A percentile compares a stretch with the other conserved stretches of the same genome.
phyloP scores from a whole-genome alignment of 2,329 filamentous ascomycete genomes.

The Neurospora sp. region DNA sequence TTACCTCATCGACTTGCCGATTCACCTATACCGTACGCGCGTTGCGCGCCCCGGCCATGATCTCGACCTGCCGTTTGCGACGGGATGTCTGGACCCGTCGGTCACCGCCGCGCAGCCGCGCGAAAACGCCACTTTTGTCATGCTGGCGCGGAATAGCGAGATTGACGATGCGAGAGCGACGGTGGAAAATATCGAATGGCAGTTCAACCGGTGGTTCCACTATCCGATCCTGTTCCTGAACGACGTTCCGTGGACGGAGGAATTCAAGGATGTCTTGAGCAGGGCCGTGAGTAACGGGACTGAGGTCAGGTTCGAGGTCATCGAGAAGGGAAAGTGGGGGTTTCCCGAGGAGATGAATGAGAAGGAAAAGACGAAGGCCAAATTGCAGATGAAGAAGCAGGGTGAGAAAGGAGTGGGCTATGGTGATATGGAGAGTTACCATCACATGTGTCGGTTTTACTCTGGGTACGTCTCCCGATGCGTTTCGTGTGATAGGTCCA shows the following conservation, averaged over 20 bases:
- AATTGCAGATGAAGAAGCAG: slow-evolving; percentile 15
- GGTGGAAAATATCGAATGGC: slow-evolving; percentile 30
- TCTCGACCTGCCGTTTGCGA: slow-evolving; percentile 30
- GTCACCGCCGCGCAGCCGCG: slow-evolving; percentile 23
- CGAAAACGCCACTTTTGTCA: slow-evolving; percentile 35
- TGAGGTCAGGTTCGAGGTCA: slow-evolving; percentile 31
- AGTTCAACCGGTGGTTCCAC: slow-evolving; percentile 37
- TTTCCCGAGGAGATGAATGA: slow-evolving; percentile 24
- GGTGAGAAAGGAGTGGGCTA: slow-evolving; percentile 24
- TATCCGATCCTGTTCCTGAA: slow-evolving; percentile 39
- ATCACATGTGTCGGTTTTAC: slow-evolving; percentile 29
- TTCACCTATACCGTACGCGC: slow-evolving; percentile 26
- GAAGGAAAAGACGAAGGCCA: slow-evolving; percentile 7
- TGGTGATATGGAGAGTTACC: slow-evolving; percentile 30
- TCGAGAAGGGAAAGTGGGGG: slow-evolving; percentile 29
- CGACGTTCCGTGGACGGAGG: slow-evolving; percentile 30
- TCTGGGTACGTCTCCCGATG: slow-evolving; percentile 27
- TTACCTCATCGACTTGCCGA: slow-evolving; percentile 24
- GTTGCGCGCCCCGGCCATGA: slow-evolving; percentile 25
- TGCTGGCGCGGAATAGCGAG: slow-evolving; percentile 37
- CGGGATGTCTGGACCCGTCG: slow-evolving; percentile 27
- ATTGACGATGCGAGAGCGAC: slow-evolving; percentile 28
- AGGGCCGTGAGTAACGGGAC: slow-evolving; percentile 22
- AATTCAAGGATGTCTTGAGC: slow-evolving; percentile 29
- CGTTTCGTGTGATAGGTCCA: neutral